Evolutionary conservation across 768 basidiomycete genomes (phyloP).

Genomic region (Termitomyces sp.): DNA sequence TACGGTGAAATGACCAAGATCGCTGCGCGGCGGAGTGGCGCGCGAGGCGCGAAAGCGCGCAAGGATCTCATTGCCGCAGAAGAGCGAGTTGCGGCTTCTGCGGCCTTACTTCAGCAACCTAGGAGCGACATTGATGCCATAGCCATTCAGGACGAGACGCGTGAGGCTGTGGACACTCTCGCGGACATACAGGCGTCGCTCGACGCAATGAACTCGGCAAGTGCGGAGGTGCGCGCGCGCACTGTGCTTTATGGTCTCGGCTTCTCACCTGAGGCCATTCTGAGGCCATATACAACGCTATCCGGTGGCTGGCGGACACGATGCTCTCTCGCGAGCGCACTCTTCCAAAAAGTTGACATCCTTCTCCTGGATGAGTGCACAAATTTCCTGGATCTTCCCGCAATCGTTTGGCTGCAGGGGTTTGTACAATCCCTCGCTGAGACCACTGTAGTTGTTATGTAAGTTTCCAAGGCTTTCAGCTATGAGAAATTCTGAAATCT

Average conservation of each 20-base stretch:
- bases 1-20: conserved; percentile 37
- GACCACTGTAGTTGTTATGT: conserved; percentile 53
- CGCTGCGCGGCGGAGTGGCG: conserved; percentile 47
- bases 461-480: not conserved
- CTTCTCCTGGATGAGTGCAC: conserved; percentile 57
- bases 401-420: conserved; percentile 48
- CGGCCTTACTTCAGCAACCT: conserved; percentile 16
- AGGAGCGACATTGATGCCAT: conserved; percentile 18
- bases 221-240: conserved; percentile 42
- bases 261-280: conserved; percentile 35
- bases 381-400: conserved; percentile 48
- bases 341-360: conserved; percentile 53
- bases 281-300: conserved; percentile 37
- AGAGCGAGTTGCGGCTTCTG: conserved; percentile 27
- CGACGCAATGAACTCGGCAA: conserved; percentile 25
- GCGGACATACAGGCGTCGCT: conserved; percentile 21
- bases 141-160: conserved; percentile 16
- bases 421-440: conserved; percentile 38
- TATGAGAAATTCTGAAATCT: not conserved
- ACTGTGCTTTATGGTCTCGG: conserved; percentile 55
- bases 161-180: conserved; percentile 20
- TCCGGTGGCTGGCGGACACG: conserved; percentile 67
- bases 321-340: conserved; percentile 50
- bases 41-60: conserved; percentile 52
- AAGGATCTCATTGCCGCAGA: conserved; percentile 45